Evolutionary conservation across 805 yeast genomes (phyloP).

Genomic region (Grigorovia transvaalensis): DNA sequence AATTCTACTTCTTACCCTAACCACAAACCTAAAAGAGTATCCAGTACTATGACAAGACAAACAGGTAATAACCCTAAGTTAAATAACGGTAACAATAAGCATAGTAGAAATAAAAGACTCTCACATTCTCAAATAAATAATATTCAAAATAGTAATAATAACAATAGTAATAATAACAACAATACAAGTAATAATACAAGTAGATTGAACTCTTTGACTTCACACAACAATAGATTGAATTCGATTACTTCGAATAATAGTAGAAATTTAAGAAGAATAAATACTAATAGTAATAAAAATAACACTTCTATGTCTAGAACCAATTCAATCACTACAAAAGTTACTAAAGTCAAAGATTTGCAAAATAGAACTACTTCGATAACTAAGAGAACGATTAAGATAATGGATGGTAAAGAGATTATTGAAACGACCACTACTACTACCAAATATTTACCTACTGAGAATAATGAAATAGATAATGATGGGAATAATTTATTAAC

Average conservation of each 20-base stretch:
- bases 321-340: constrained; percentile 34
- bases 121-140: not conserved
- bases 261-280: not conserved
- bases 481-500: not conserved
- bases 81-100: not conserved
- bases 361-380: constrained; percentile 46
- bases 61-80: not conserved
- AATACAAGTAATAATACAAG: not conserved
- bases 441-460: constrained; percentile 10
- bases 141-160: not conserved
- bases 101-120: not conserved
- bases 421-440: constrained; percentile 39
- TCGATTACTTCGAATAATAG: constrained; percentile 16
- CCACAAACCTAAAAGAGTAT: not conserved
- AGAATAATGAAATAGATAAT: not conserved
- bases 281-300: not conserved
- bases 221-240: constrained; percentile 9
- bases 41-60: constrained; percentile 4
- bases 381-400: constrained; percentile 42
- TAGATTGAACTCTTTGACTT: constrained; percentile 1
- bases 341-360: constrained; percentile 41
- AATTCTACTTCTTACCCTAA: constrained; percentile 1
- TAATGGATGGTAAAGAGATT: constrained; percentile 39
- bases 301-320: constrained; percentile 6
- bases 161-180: not conserved